A percentile compares a stretch with the other conserved stretches of the same genome.
Evolutionary conservation across 768 basidiomycete genomes (phyloP).

Genomic region (Serendipita sp.): DNA sequence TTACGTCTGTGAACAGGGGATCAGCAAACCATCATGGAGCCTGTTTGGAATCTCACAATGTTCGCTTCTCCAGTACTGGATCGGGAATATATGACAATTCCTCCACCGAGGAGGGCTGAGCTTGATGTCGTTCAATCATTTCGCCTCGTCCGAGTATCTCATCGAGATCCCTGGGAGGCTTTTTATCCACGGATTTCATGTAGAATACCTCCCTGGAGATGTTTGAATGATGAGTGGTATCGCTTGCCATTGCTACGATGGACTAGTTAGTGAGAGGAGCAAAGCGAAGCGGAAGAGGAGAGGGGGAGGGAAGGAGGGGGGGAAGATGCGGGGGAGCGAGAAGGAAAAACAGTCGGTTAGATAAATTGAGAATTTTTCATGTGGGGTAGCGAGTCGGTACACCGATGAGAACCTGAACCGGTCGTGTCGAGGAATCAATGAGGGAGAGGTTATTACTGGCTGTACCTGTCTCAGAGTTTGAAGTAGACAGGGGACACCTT

Average conservation of each 20-base stretch:
- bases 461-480: too few species aligned
- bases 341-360: too few species aligned
- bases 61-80: neutral
- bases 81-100: neutral
- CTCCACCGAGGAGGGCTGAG: neutral
- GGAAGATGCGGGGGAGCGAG: neutral
- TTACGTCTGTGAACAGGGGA: neutral
- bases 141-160: neutral
- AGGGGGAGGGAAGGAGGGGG: neutral
- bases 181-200: neutral
- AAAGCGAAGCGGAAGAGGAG: neutral
- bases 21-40: neutral
- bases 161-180: neutral
- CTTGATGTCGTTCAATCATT: neutral
- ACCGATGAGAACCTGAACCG: too few species aligned
- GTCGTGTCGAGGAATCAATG: too few species aligned
- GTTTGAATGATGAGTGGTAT: neutral
- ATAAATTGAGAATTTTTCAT: too few species aligned
- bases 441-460: too few species aligned
- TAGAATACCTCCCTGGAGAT: neutral
- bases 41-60: neutral
- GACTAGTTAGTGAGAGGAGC: neutral
- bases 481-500: too few species aligned
- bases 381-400: too few species aligned
- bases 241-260: neutral